Evolutionary conservation across 441 rosid species (phyloP).

Genomic region (Capsella rubella): DNA sequence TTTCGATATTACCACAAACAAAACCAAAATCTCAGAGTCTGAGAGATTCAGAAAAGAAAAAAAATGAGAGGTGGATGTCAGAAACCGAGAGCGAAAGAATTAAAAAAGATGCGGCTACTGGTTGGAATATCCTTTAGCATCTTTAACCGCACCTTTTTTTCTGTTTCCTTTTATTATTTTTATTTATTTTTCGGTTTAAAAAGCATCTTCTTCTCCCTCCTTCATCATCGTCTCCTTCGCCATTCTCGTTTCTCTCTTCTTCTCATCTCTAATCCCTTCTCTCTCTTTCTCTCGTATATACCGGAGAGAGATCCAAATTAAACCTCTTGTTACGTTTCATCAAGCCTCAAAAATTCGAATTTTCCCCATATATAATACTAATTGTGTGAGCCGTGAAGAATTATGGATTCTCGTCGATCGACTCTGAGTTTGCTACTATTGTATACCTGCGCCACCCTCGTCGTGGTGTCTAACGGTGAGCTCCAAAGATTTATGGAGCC

Average conservation of each 20-base stretch:
- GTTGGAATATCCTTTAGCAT: conserved; percentile 48
- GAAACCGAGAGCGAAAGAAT: conserved; percentile 13
- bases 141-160: conserved; percentile 45
- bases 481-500: conserved; percentile 60
- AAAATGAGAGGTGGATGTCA: conserved; percentile 40
- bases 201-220: conserved; percentile 42
- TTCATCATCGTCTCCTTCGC: conserved; percentile 17
- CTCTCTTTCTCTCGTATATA: conserved; percentile 14
- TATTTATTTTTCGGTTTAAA: conserved; percentile 32
- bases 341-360: neutral
- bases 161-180: neutral
- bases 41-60: conserved; percentile 28
- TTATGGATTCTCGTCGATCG: conserved; percentile 33
- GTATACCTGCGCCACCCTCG: conserved; percentile 28
- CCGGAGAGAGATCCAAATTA: conserved; percentile 9
- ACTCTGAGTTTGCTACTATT: conserved; percentile 27
- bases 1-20: conserved; percentile 18
- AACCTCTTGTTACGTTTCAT: neutral
- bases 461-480: conserved; percentile 42
- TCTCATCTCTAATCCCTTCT: conserved; percentile 6
- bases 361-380: too few relatives aligned
- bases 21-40: conserved; percentile 29
- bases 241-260: conserved; percentile 17
- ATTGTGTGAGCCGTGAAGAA: neutral
- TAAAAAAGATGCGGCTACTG: conserved; percentile 47